Evolutionary conservation across 2,329 filamentous ascomycete genomes (phyloP).

Genomic region (Xylaria sp.): DNA sequence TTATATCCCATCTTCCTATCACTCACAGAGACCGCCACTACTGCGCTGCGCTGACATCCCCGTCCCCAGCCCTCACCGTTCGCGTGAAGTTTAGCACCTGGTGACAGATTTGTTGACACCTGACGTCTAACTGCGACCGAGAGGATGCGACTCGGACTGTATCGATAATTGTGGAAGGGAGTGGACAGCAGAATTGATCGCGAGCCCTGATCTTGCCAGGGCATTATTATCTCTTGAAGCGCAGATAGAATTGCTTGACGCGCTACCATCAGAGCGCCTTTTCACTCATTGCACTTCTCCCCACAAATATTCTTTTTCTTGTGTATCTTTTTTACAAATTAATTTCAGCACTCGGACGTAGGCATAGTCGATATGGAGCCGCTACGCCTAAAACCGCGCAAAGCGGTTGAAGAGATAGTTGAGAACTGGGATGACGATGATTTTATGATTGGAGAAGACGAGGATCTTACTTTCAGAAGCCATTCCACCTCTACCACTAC

Average conservation of each 20-base stretch:
- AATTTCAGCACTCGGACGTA: slow-evolving; percentile 8
- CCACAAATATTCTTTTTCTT: slow-evolving; percentile 16
- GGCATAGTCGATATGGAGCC: slow-evolving; percentile 62
- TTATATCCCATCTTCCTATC: slow-evolving; percentile 9
- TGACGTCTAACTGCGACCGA: slow-evolving; percentile 19
- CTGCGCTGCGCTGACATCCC: slow-evolving; percentile 9
- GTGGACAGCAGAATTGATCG: slow-evolving; percentile 26
- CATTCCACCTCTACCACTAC: slow-evolving; percentile 54
- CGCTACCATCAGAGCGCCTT: slow-evolving; percentile 18
- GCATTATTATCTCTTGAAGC: slow-evolving; percentile 12
- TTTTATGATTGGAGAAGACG: slow-evolving; percentile 75
- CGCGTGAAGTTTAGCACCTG: slow-evolving; percentile 20
- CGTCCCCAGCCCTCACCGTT: slow-evolving; percentile 3
- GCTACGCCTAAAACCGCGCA: slow-evolving; percentile 63
- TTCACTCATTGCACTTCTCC: slow-evolving; percentile 23
- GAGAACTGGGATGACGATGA: slow-evolving; percentile 86
- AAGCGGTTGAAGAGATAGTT: slow-evolving; percentile 68
- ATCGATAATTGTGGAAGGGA: slow-evolving; percentile 40
- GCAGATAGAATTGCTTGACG: slow-evolving; percentile 11
- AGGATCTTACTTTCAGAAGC: slow-evolving; percentile 68
- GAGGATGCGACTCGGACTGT: slow-evolving; percentile 39
- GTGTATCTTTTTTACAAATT: slow-evolving; percentile 4
- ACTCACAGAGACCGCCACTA: slow-evolving; percentile 6
- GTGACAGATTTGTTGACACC: slow-evolving; percentile 17
- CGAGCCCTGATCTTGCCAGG: slow-evolving; percentile 12